Percentiles rank a stretch among this genome's conserved stretches.
These are phyloP conservation scores for Didymella arachidicola DNA, from an alignment of 2,329 filamentous ascomycete genomes.

Conservation along the genomic window DNA sequence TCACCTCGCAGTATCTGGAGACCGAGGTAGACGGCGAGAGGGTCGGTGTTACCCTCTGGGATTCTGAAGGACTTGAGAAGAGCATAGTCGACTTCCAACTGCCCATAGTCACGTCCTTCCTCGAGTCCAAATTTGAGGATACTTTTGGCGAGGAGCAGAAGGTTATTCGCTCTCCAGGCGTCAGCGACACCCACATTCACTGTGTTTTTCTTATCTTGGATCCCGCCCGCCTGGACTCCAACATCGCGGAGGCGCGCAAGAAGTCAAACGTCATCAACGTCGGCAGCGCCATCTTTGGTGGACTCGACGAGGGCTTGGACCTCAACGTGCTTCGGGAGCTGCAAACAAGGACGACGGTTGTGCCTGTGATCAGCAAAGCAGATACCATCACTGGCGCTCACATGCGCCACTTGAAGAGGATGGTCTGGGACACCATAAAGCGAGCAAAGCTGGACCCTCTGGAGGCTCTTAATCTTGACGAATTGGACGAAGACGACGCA, in stretches of 20 bases:
- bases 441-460: slow-evolving; percentile 86
- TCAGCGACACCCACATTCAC: slow-evolving; percentile 96
- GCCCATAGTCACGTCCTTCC: slow-evolving; percentile 86
- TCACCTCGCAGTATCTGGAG: slow-evolving; percentile 88
- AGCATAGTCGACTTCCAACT: slow-evolving; percentile 94
- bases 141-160: slow-evolving; percentile 98
- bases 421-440: slow-evolving; percentile 88
- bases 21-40: slow-evolving; percentile 93
- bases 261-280: slow-evolving; percentile 57
- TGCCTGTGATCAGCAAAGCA: slow-evolving; percentile 94
- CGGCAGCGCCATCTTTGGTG: slow-evolving; percentile 65
- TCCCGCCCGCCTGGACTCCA: slow-evolving; percentile 82
- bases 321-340: slow-evolving; percentile 87
- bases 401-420: slow-evolving; percentile 90
- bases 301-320: slow-evolving; percentile 87
- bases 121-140: slow-evolving; percentile 98
- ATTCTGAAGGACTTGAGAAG: slow-evolving; percentile 94
- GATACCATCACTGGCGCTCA: slow-evolving; percentile 96
- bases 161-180: slow-evolving; percentile 89
- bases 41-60: slow-evolving; percentile 93
- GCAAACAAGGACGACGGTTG: slow-evolving; percentile 91
- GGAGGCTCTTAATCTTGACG: slow-evolving; percentile 82
- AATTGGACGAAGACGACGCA: slow-evolving; percentile 69
- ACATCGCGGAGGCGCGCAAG: slow-evolving; percentile 71
- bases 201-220: slow-evolving; percentile 93